Percentiles rank a stretch among this genome's conserved stretches.
Evolutionary conservation across 768 basidiomycete genomes (phyloP).

Genomic region (Hirschioporus abietinus): DNA sequence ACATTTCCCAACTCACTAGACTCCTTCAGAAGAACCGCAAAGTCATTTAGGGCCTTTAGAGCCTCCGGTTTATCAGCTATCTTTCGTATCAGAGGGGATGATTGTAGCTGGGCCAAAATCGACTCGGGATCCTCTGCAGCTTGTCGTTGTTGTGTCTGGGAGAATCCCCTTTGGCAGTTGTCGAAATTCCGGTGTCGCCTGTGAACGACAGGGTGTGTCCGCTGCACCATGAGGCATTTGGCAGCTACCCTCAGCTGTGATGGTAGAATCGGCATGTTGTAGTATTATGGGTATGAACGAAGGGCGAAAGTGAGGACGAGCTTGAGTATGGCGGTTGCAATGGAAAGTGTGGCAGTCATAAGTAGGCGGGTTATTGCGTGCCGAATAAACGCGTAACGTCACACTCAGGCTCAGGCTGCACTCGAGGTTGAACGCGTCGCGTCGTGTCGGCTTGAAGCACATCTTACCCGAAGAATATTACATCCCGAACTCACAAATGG

Average conservation of each 20-base stretch:
- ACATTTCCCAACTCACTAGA: conserved; percentile 30
- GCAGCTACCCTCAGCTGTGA: not conserved
- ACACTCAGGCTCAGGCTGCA: not conserved
- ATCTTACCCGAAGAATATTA: no score
- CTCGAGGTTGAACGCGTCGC: not conserved
- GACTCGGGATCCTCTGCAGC: conserved; percentile 28
- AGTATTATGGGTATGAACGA: not conserved
- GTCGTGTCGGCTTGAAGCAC: not conserved
- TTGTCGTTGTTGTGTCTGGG: conserved; percentile 22
- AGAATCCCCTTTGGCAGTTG: conserved; percentile 15
- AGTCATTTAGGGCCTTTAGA: conserved; percentile 39
- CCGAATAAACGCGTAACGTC: not conserved
- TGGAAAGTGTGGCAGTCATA: not conserved
- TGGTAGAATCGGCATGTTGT: conserved; percentile 4
- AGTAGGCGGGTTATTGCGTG: not conserved
- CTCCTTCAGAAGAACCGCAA: conserved; percentile 42
- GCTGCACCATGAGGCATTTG: not conserved
- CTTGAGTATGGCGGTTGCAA: no score
- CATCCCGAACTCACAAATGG: conserved; percentile 43
- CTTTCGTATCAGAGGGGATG: conserved; percentile 42
- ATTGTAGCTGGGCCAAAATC: conserved; percentile 37
- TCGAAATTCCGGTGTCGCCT: not conserved
- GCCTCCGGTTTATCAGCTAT: conserved; percentile 46
- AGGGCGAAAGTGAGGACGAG: conserved; percentile 1
- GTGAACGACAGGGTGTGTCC: not conserved